These are phyloP conservation scores for Paraconiothyrium sp. DNA, from an alignment of 2,329 filamentous ascomycete species.

Conservation along the genomic window DNA sequence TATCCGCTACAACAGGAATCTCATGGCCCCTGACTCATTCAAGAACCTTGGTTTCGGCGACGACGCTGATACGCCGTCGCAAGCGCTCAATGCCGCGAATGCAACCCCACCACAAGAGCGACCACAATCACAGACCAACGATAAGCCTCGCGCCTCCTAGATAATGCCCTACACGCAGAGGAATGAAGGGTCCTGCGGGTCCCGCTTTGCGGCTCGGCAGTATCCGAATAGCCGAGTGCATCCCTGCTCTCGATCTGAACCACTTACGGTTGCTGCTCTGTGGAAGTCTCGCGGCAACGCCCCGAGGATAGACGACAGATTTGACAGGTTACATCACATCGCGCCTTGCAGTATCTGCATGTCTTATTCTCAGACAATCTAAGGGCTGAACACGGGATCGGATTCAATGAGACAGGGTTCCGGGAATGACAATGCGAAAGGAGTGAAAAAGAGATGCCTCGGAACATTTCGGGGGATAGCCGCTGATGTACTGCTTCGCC, in stretches of 20 bases:
- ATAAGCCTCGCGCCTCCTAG: constrained; percentile 38
- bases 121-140: constrained; percentile 33
- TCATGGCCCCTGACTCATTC: constrained; percentile 96
- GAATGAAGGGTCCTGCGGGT: constrained; percentile 31
- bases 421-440: constrained; percentile 9
- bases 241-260: constrained; percentile 19
- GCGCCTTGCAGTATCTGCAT: constrained; percentile 24
- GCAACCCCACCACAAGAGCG: constrained; percentile 38
- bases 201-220: constrained; percentile 37
- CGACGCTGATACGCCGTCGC: constrained; percentile 48
- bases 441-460: constrained; percentile 6
- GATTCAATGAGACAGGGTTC: constrained; percentile 7
- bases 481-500: constrained; percentile 11
- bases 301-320: constrained; percentile 22
- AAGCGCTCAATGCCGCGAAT: constrained; percentile 26
- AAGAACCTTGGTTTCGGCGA: constrained; percentile 86
- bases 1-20: constrained; percentile 64
- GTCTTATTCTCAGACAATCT: constrained; percentile 25
- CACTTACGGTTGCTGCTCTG: constrained; percentile 20
- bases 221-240: constrained; percentile 39
- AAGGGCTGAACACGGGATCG: constrained; percentile 17
- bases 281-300: constrained; percentile 13
- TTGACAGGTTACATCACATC: constrained; percentile 41
- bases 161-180: constrained; percentile 20
- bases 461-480: constrained; percentile 8